phyloP scores from a whole-genome alignment of 1,284 basidiomycete species.

The Inonotus hispidus region DNA sequence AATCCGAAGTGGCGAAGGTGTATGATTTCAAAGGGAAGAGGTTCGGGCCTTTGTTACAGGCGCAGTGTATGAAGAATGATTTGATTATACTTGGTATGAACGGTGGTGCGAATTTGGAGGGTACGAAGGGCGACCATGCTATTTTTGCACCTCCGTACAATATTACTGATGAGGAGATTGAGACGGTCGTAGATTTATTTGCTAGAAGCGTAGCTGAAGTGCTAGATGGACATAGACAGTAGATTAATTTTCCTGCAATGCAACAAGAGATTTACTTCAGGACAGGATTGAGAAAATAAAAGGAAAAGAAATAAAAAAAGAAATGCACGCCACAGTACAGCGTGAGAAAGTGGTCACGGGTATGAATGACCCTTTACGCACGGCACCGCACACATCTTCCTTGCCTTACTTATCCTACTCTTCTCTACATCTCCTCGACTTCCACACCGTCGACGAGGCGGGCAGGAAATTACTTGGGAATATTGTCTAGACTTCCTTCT shows the following conservation, averaged over 20 bases:
- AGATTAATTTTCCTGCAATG: not conserved
- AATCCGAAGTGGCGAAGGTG: constrained; percentile 31
- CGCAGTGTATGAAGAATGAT: constrained; percentile 56
- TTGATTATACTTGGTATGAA: constrained; percentile 67
- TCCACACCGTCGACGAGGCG: constrained; percentile 9
- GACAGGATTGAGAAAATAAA: too few relatives aligned
- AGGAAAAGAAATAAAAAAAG: not conserved
- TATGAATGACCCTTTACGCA: constrained; percentile 2
- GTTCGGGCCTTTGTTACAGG: constrained; percentile 63
- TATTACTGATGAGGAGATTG: constrained; percentile 58
- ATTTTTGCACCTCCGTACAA: constrained; percentile 75
- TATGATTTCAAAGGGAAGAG: constrained; percentile 46
- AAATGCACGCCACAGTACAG: not conserved
- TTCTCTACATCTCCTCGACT: constrained; percentile 7
- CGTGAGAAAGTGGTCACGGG: not conserved
- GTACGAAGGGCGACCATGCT: constrained; percentile 63
- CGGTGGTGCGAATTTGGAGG: constrained; percentile 63
- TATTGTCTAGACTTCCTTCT: constrained; percentile 21
- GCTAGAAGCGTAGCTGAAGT: constrained; percentile 60
- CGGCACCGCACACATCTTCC: not conserved
- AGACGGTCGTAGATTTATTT: constrained; percentile 58
- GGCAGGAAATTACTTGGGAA: not conserved
- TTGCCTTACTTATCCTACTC: constrained; percentile 1
- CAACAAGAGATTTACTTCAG: not conserved
- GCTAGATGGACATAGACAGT: constrained; percentile 28